These are phyloP conservation scores for Gossypium rotundifolium DNA, from an alignment of 345 rosid species.

Conservation along the genomic window DNA sequence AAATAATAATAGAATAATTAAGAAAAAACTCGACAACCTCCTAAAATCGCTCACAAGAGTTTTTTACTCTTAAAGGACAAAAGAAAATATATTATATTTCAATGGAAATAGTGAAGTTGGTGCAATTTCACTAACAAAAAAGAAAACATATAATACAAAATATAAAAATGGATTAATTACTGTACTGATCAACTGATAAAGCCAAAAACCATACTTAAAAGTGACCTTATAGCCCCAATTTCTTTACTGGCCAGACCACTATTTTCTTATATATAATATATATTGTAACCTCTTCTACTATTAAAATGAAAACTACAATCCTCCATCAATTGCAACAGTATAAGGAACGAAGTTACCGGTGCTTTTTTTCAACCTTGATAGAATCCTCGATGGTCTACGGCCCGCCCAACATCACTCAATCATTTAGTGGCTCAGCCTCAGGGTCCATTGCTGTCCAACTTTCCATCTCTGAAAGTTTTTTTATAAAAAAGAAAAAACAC, in stretches of 20 bases:
- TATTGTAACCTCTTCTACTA: background rate
- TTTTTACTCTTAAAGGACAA: too few species aligned
- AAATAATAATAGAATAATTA: too few species aligned
- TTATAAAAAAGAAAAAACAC: background rate
- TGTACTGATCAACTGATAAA: conserved; percentile 1
- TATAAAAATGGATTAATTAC: background rate
- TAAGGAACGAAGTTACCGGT: conserved; percentile 9
- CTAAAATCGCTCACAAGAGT: too few species aligned
- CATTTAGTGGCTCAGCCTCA: conserved; percentile 71
- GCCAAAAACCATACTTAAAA: conserved; percentile 10
- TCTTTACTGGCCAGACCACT: conserved; percentile 14
- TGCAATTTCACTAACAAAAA: background rate
- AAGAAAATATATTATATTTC: background rate
- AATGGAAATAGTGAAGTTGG: background rate
- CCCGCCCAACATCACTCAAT: conserved; percentile 25
- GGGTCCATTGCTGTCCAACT: conserved; percentile 45
- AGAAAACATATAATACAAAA: background rate
- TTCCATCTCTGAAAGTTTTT: conserved; percentile 44
- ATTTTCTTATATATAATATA: background rate
- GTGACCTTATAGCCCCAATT: conserved; percentile 9
- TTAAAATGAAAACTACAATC: background rate
- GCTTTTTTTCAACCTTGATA: conserved; percentile 7
- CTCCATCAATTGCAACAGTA: background rate
- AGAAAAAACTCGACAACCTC: too few species aligned
- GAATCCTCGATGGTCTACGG: background rate